A percentile compares a stretch with the other conserved stretches of the same genome.
These are phyloP conservation scores for Ogataea trehalophila DNA, from an alignment of 805 yeast genomes.

Conservation along the genomic window DNA sequence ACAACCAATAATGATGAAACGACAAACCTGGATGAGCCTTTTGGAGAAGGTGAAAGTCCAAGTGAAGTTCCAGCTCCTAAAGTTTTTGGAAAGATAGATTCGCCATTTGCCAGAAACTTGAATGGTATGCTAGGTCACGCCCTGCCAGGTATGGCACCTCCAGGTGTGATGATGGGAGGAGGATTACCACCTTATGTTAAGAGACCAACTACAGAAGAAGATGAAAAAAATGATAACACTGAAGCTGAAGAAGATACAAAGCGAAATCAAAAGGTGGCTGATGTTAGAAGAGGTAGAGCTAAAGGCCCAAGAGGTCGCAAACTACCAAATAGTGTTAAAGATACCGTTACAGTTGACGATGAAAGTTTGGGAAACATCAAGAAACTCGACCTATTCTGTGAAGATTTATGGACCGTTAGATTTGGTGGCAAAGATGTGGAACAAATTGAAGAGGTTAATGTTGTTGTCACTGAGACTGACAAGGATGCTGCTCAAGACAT, in stretches of 20 bases:
- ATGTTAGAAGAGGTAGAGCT: slow-evolving; percentile 48
- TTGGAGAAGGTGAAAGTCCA: slow-evolving; percentile 1
- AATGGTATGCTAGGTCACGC: slow-evolving; percentile 53
- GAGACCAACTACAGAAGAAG: slow-evolving; percentile 4
- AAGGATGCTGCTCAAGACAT: not conserved
- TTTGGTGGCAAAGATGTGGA: slow-evolving; percentile 5
- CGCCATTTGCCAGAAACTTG: slow-evolving; percentile 52
- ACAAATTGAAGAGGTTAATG: not conserved
- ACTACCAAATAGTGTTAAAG: slow-evolving; percentile 53
- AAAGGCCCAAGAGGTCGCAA: slow-evolving; percentile 74
- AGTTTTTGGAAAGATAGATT: slow-evolving; percentile 21
- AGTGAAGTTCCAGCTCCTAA: slow-evolving; percentile 1
- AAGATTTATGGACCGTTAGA: slow-evolving; percentile 35
- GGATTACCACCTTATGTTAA: too few relatives aligned
- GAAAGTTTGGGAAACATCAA: slow-evolving; percentile 25
- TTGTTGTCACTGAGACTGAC: not conserved
- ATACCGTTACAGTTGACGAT: slow-evolving; percentile 35
- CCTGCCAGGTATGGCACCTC: slow-evolving; percentile 50
- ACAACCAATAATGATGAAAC: slow-evolving; percentile 11
- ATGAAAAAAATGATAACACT: not conserved
- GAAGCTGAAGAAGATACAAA: slow-evolving; percentile 4
- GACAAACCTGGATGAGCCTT: not conserved
- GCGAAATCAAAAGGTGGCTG: slow-evolving; percentile 19
- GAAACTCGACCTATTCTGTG: slow-evolving; percentile 30
- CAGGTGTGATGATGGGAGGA: slow-evolving; percentile 37